phyloP scores from a whole-genome alignment of 208 protist genomes.

The Leishmania lainsoni region DNA sequence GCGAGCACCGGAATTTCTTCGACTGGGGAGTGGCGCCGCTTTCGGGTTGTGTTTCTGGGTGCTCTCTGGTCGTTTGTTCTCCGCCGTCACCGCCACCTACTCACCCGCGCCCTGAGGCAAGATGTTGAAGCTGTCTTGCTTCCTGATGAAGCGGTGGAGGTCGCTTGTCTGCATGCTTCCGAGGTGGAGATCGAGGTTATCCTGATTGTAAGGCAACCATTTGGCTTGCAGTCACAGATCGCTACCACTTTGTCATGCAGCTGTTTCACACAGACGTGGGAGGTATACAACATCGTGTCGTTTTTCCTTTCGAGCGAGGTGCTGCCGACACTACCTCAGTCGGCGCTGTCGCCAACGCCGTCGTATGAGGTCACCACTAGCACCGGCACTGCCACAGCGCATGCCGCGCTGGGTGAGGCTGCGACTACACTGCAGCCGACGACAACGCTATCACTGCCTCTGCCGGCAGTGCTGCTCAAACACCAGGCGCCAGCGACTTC shows the following conservation, averaged over 20 bases:
- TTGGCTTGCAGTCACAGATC: neutral
- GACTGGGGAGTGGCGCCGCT: neutral
- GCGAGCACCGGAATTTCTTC: neutral
- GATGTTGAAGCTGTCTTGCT: constrained; percentile 5
- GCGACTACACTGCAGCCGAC: neutral
- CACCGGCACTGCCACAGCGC: neutral
- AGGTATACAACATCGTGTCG: constrained; percentile 21
- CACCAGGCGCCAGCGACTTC: neutral
- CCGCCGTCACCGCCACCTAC: constrained; percentile 12
- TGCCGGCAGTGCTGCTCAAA: neutral
- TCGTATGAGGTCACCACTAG: neutral
- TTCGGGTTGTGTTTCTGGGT: constrained; percentile 19
- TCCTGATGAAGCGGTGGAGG: neutral
- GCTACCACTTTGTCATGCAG: neutral
- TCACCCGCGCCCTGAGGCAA: constrained; percentile 4
- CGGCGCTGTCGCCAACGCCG: neutral
- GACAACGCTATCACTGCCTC: neutral
- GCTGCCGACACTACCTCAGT: neutral
- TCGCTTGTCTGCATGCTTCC: constrained; percentile 13
- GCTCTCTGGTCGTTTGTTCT: constrained; percentile 22
- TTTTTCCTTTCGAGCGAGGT: constrained; percentile 4
- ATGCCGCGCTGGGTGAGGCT: neutral
- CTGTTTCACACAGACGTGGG: constrained; percentile 19
- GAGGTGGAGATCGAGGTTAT: constrained; percentile 25
- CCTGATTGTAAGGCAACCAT: neutral